These are phyloP conservation scores for Tillandsia fasciculata DNA, from an alignment of 176 grass and related monocot genomes.

Conservation along the genomic window DNA sequence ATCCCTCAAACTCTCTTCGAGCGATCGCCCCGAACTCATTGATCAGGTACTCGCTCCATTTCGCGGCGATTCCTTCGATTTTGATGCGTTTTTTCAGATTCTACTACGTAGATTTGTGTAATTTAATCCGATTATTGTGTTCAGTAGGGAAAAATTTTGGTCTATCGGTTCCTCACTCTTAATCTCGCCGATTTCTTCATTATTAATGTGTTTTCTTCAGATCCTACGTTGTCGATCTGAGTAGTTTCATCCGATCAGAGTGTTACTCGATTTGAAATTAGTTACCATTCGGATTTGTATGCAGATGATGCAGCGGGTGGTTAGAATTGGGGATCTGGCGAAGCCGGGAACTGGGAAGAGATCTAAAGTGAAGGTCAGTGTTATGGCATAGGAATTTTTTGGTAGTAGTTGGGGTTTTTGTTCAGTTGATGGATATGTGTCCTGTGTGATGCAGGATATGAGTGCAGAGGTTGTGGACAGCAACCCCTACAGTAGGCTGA, in stretches of 20 bases:
- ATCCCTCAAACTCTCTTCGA: slow-evolving; percentile 43
- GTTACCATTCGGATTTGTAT: background rate
- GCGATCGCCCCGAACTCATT: slow-evolving; percentile 14
- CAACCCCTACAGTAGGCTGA: slow-evolving; percentile 86
- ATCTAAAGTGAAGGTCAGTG: slow-evolving; percentile 67
- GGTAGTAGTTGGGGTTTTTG: background rate
- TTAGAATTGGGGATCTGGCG: slow-evolving; percentile 23
- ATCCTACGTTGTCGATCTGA: background rate
- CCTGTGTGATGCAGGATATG: slow-evolving; percentile 53
- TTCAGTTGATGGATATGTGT: background rate
- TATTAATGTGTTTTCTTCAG: background rate
- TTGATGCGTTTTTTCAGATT: slow-evolving; percentile 2
- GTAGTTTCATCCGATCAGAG: background rate
- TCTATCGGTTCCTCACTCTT: background rate
- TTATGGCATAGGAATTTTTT: background rate
- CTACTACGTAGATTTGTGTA: background rate
- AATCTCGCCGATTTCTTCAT: background rate
- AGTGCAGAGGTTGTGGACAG: slow-evolving; percentile 85
- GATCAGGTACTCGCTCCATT: slow-evolving; percentile 31
- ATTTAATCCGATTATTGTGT: background rate
- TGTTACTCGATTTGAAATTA: slow-evolving; percentile 2
- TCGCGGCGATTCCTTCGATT: background rate
- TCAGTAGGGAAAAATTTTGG: background rate
- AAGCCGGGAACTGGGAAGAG: slow-evolving; percentile 15
- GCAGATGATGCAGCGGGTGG: slow-evolving; percentile 49